These are phyloP conservation scores for Rhodotorula sp. DNA, from an alignment of 1,284 basidiomycete species.

Conservation along the genomic window DNA sequence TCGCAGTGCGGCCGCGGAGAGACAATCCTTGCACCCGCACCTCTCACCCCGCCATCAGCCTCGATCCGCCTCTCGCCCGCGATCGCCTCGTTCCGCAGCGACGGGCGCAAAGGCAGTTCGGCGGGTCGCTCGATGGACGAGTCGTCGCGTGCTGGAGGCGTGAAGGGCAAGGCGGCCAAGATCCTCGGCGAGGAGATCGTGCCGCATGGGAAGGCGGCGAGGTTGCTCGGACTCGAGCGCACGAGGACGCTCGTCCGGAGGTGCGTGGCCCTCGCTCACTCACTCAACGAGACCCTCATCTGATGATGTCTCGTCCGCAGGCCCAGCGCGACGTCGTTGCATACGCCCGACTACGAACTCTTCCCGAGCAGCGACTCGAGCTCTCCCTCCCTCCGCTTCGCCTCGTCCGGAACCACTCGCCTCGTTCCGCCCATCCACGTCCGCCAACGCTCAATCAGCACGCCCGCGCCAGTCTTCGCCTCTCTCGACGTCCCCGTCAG, in stretches of 20 bases:
- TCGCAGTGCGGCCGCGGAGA: not conserved
- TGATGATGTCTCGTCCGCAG: not conserved
- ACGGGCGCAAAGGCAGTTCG: too few species aligned
- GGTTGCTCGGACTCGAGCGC: conserved; percentile 23
- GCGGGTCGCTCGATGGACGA: too few species aligned
- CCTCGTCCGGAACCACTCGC: not conserved
- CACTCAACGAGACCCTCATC: not conserved
- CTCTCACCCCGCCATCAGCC: not conserved
- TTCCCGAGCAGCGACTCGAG: not conserved
- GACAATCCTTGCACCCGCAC: not conserved
- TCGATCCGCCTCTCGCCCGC: not conserved
- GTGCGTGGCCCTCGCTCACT: not conserved
- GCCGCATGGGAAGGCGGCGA: conserved; percentile 26
- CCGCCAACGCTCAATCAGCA: not conserved
- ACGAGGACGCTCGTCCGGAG: conserved; percentile 11
- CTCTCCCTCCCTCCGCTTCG: not conserved
- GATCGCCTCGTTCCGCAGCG: not conserved
- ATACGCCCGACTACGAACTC: not conserved
- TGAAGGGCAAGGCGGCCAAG: conserved; percentile 22
- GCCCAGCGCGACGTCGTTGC: not conserved
- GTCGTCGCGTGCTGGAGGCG: not conserved
- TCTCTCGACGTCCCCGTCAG: not conserved
- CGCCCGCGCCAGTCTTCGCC: not conserved
- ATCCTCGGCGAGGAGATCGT: conserved; percentile 28
- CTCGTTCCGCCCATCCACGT: not conserved